Conservation (phyloP, 495 filamentous ascomycete species). For the Bacidia rubella region DNA sequence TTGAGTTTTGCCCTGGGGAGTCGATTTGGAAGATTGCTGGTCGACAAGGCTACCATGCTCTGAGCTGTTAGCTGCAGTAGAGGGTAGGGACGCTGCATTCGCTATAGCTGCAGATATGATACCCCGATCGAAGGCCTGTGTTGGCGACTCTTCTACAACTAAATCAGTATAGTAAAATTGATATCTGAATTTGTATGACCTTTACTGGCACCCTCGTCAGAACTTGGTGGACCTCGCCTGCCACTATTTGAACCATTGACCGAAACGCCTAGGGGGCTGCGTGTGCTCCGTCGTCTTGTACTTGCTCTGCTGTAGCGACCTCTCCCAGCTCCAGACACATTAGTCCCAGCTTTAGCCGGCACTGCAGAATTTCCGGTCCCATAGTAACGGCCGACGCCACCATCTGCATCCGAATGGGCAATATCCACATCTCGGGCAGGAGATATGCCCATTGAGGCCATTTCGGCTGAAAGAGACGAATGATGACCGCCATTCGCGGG, state of each 20-base stretch:
- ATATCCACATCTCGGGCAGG: constrained; percentile 30
- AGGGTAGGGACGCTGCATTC: constrained; percentile 63
- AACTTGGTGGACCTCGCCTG: constrained; percentile 6
- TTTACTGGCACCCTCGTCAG: constrained; percentile 8
- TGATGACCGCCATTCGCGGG: constrained; percentile 58
- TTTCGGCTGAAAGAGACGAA: constrained; percentile 45
- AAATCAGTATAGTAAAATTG: constrained; percentile 7
- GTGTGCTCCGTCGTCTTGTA: constrained; percentile 37
- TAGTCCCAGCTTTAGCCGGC: constrained; percentile 33
- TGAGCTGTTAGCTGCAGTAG: constrained; percentile 42
- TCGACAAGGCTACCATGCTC: constrained; percentile 67
- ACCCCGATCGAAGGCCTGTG: constrained; percentile 39
- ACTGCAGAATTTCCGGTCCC: constrained; percentile 36
- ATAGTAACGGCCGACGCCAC: constrained; percentile 42
- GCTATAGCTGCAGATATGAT: constrained; percentile 88
- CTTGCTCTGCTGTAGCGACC: constrained; percentile 57
- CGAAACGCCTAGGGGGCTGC: constrained; percentile 50
- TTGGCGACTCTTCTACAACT: constrained; percentile 7
- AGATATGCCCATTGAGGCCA: constrained; percentile 47
- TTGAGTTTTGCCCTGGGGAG: constrained; percentile 54
- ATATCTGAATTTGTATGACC: constrained; percentile 6
- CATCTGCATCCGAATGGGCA: constrained; percentile 30
- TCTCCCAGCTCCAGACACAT: constrained; percentile 65
- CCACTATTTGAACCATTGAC: constrained; percentile 36
- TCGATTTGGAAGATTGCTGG: constrained; percentile 47